Evolutionary conservation across 1,139 yeast species (phyloP).

Genomic region (Candida tunisiensis): DNA sequence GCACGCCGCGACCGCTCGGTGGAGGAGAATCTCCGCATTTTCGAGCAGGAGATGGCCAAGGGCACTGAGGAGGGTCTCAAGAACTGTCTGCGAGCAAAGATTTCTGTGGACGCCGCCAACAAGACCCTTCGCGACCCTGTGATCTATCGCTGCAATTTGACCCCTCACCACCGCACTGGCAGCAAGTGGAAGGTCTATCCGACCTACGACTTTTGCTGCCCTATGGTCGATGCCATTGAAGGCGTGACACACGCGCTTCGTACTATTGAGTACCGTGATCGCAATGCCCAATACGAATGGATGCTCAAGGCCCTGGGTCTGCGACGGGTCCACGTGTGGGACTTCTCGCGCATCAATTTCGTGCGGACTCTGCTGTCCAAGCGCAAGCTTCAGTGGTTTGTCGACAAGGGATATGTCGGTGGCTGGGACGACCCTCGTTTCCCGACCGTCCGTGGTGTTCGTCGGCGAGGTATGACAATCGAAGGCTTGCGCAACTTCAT

Average conservation of each 20-base stretch:
- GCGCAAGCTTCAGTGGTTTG: conserved; percentile 98
- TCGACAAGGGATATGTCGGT: conserved; percentile 66
- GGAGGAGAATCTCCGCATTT: conserved; percentile 75
- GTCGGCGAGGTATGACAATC: conserved; percentile 98
- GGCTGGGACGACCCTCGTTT: conserved; percentile 99
- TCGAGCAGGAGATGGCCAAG: conserved; percentile 79
- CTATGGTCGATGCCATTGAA: conserved; percentile 84
- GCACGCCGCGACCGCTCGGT: conserved; percentile 79
- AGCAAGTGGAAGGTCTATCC: conserved; percentile 88
- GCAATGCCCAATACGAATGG: conserved; percentile 97
- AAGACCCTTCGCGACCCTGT: conserved; percentile 96
- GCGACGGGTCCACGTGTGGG: conserved; percentile 94
- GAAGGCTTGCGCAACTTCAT: conserved; percentile 91
- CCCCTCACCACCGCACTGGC: conserved; percentile 97
- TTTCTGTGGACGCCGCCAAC: conserved; percentile 76
- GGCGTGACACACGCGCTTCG: conserved; percentile 96
- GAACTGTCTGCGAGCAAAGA: conserved; percentile 90
- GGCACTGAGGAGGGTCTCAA: conserved; percentile 84
- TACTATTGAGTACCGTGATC: conserved; percentile 95
- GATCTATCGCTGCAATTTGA: conserved; percentile 85
- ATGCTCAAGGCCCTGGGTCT: conserved; percentile 62
- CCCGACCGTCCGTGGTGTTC: conserved; percentile 97
- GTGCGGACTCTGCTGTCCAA: conserved; percentile 86
- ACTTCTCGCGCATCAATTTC: conserved; percentile 91
- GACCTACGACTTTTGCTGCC: conserved; percentile 96